Evolutionary conservation across 805 yeast species (phyloP), one percentile per base, ranked within the genome.

Genomic region (Ogataea siamensis): DNA sequence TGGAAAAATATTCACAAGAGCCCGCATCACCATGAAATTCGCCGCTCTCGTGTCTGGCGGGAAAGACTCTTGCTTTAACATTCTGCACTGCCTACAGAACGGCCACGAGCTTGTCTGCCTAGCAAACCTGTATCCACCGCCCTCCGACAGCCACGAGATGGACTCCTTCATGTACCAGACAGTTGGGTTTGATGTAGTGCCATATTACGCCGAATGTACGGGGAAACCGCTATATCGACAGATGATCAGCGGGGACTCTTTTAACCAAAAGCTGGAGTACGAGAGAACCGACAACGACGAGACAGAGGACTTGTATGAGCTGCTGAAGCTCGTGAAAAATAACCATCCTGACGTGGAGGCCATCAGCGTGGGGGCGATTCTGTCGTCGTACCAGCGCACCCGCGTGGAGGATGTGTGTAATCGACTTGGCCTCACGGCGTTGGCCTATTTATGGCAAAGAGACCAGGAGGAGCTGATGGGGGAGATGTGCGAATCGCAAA

Each of bases 81-180:
- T 91, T 11, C 64, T 87, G 25, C 95, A 93, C 57, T 87, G 98
- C 54, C 57, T 85, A n/a, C 71, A 74, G 3, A 78, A 84, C 36
- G 95, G 94, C 10, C 99, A 93, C 63, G 85, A 86, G 51, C 66
- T 93, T 5, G 76, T 76, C 0, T 96, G 96, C 1, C 62, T 91
- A 32, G 98, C 88, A 0, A 93, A 93, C 53, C 61, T 93, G 44
- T 77, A 78, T 52, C 96, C 96, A 1, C 68, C 49, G 7, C 63
- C 46, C 13, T 38, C 51, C 14, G 54, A 43, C 15, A 82, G 79
- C 49, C 66, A 62, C 37, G 99, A 93, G 59, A 64, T 93, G 37
- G 97, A 93, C 58, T 86, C 96, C 37, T 91, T 83, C 56, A 93
- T 93, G 99, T 93, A 86, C 61, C 99, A 93, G 62, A 93, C 99